phyloP scores from a whole-genome alignment of 495 filamentous ascomycete genomes.

The Aspergillus incahuasiensis region DNA sequence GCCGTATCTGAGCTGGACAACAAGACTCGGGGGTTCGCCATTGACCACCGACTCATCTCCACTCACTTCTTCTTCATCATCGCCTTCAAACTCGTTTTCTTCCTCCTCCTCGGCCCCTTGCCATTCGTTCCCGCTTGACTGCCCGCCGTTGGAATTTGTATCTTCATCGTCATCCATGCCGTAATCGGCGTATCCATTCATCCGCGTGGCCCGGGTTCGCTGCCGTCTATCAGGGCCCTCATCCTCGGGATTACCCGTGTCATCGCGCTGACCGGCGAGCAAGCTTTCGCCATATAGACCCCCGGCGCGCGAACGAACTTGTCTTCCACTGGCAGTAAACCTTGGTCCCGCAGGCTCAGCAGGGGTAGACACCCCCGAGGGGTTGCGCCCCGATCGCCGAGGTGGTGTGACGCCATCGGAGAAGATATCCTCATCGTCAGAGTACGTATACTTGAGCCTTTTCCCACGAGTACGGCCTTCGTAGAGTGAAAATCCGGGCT shows the following conservation, averaged over 20 bases:
- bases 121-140: constrained; percentile 57
- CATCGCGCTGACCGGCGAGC: constrained; percentile 49
- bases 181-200: constrained; percentile 50
- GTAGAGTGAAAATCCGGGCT: constrained; percentile 86
- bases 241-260: constrained; percentile 24
- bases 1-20: constrained; percentile 60
- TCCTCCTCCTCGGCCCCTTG: constrained; percentile 68
- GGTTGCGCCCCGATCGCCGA: constrained; percentile 68
- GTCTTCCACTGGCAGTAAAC: constrained; percentile 87
- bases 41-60: constrained; percentile 55
- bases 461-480: constrained; percentile 96
- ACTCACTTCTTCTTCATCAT: constrained; percentile 57
- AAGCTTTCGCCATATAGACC: constrained; percentile 75
- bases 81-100: constrained; percentile 62
- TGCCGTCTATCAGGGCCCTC: constrained; percentile 27
- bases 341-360: constrained; percentile 65
- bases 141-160: constrained; percentile 58
- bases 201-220: constrained; percentile 23
- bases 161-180: constrained; percentile 49
- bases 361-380: constrained; percentile 63
- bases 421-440: constrained; percentile 77
- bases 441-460: constrained; percentile 92
- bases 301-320: constrained; percentile 68
- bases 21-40: constrained; percentile 52
- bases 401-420: constrained; percentile 62